Evolutionary conservation across 2,329 filamentous ascomycete species (phyloP), one percentile per base, ranked within the genome.

Genomic region (Blastomyces emzantsi): DNA sequence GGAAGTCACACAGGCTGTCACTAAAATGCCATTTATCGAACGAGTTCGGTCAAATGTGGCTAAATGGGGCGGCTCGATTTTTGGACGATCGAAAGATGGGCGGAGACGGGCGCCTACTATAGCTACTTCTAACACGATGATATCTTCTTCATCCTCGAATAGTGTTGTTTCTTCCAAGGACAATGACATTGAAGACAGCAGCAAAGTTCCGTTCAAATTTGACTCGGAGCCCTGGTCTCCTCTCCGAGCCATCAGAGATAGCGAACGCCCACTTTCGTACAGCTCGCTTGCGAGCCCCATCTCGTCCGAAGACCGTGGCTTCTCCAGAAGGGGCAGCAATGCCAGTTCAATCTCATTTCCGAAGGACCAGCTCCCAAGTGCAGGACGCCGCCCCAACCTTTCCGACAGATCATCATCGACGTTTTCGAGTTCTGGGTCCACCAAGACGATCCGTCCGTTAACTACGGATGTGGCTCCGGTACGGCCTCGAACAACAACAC

Each of bases 1-100:
- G 71, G 94, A 99, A 76, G 86, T 99, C 70, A 92, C 91, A 56
- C 85, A 87, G 63, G 94, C 94, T 63, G 94, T 99, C 63, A 88
- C 96, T 19, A 92, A 92, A 45, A 85, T 97, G 60, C 92, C 89
- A 8, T 86, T 97, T 66, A 82, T 97, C 25, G 90, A 96, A 72
- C 87, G 91, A 43, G 89, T 94, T 60, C 86, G 87, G 57, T 95
- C 90, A 15, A 90, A 86, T 49, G 83, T 95, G 56, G 84, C 85
- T 55, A 90, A 86, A 74, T 89, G 85, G 62, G 80, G 80, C 1
- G 83, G 82, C 22, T 86, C 87, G 59, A 80, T 80, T 64, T 75
- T 82, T 52, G 73, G 75, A 64, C 70, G 74, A 60, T 73, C 74
- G 22, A 75, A 67, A 61, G 74, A 78, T 49, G 73, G 75, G 52